Evolutionary conservation across 177 flowering plant species (phyloP).

Genomic region (Vitis hybrid): DNA sequence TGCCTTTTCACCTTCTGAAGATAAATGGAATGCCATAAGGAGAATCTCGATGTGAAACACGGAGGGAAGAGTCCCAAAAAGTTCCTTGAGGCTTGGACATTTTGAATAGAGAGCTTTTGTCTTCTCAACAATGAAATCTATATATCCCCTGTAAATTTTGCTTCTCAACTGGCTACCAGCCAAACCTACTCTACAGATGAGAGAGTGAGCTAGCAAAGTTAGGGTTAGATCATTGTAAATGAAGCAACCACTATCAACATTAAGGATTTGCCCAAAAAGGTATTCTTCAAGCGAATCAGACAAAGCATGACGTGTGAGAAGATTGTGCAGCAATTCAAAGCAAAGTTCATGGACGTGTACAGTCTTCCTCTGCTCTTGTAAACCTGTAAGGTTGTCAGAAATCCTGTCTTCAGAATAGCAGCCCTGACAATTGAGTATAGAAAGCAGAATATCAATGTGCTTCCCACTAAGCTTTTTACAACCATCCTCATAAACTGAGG

Average conservation of each 20-base stretch:
- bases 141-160: conserved; percentile 52
- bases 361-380: conserved; percentile 43
- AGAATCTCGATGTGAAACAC: conserved; percentile 79
- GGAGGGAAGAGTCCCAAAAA: conserved; percentile 67
- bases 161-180: conserved; percentile 62
- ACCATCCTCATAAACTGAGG: conserved; percentile 61
- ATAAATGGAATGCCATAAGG: conserved; percentile 83
- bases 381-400: conserved; percentile 30
- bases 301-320: conserved; percentile 50
- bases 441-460: conserved; percentile 62
- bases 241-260: conserved; percentile 61
- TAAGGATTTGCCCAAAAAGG: conserved; percentile 62
- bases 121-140: conserved; percentile 61
- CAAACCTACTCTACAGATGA: conserved; percentile 53
- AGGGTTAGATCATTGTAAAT: conserved; percentile 69
- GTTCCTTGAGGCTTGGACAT: conserved; percentile 50
- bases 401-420: conserved; percentile 26
- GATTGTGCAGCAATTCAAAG: conserved; percentile 72
- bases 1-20: conserved; percentile 64
- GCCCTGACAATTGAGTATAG: conserved; percentile 51
- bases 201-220: conserved; percentile 61
- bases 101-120: conserved; percentile 36
- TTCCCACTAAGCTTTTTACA: conserved; percentile 46
- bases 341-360: conserved; percentile 60
- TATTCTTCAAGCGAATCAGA: conserved; percentile 72